A percentile compares a stretch with the other conserved stretches of the same genome.
Evolutionary conservation across 2,329 filamentous ascomycete species (phyloP).

Genomic region (Juglanconis sp.): DNA sequence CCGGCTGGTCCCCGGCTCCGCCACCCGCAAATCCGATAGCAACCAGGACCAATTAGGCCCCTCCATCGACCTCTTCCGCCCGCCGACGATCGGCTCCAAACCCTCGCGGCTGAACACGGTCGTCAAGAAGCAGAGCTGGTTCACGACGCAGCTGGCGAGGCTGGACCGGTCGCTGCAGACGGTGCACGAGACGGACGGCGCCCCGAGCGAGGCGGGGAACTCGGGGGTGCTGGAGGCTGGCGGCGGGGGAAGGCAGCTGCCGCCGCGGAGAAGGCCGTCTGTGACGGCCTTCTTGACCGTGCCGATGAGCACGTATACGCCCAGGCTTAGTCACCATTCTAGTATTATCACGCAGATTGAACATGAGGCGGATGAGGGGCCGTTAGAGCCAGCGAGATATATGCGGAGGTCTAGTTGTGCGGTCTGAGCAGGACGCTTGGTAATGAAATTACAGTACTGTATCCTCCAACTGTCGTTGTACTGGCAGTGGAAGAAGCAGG

Average conservation of each 20-base stretch:
- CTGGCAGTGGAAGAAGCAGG: not conserved
- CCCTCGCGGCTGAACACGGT: constrained; percentile 4
- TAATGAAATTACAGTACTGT: not conserved
- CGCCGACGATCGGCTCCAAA: constrained; percentile 14
- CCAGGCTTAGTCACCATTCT: constrained; percentile 1
- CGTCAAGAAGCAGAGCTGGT: constrained; percentile 15
- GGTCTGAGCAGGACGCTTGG: not conserved
- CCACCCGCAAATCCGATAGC: not conserved
- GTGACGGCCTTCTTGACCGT: not conserved
- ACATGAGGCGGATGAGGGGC: constrained; percentile 5
- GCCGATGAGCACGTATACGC: not conserved
- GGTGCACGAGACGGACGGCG: constrained; percentile 5
- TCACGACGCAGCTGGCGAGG: constrained; percentile 14
- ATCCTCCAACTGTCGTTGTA: not conserved
- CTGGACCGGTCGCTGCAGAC: constrained; percentile 13
- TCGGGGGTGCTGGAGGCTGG: not conserved
- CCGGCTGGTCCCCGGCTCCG: constrained; percentile 23
- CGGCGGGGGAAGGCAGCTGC: not conserved
- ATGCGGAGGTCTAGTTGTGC: not conserved
- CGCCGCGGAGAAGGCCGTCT: not conserved
- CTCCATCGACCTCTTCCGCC: constrained; percentile 1
- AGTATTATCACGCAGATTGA: constrained; percentile 4
- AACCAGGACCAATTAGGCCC: not conserved
- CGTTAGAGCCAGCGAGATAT: not conserved
- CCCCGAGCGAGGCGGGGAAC: not conserved